Conservation (phyloP, 2,329 filamentous ascomycete genomes). For the Phialophora chinensis region DNA sequence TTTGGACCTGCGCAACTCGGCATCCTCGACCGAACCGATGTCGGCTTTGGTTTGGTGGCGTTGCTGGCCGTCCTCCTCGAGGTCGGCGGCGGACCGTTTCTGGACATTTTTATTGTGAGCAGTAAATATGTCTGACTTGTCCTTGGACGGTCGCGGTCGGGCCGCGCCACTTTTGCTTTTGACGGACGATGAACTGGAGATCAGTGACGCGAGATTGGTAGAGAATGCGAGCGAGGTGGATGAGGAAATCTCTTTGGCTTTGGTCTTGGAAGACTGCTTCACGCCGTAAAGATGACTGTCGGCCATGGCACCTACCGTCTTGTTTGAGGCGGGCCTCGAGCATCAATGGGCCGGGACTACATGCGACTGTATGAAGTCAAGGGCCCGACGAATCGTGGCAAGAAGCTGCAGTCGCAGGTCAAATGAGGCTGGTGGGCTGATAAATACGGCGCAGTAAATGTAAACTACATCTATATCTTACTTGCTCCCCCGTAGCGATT, state of each 20-base stretch:
- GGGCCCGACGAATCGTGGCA: background rate
- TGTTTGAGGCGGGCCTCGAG: background rate
- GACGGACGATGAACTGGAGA: slow-evolving; percentile 62
- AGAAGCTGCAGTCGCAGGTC: background rate
- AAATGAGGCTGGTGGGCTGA: background rate
- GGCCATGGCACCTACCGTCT: slow-evolving; percentile 46
- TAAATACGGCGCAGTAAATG: background rate
- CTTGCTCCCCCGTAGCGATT: background rate
- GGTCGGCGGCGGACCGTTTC: slow-evolving; percentile 67
- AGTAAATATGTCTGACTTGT: slow-evolving; percentile 73
- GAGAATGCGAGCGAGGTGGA: slow-evolving; percentile 82
- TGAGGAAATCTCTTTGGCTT: slow-evolving; percentile 69
- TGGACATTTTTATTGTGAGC: slow-evolving; percentile 67
- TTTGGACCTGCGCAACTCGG: slow-evolving; percentile 68
- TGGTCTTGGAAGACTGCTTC: slow-evolving; percentile 68
- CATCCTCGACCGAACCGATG: slow-evolving; percentile 65
- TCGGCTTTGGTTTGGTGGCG: slow-evolving; percentile 67
- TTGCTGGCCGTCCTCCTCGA: slow-evolving; percentile 63
- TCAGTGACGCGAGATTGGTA: slow-evolving; percentile 83
- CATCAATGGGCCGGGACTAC: background rate
- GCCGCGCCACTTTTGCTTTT: slow-evolving; percentile 49
- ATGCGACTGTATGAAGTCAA: background rate
- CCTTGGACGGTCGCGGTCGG: slow-evolving; percentile 53
- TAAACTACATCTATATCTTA: background rate
- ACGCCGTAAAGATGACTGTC: slow-evolving; percentile 77